Conservation (phyloP, 2,329 filamentous ascomycete species). For the Verticillium nubilum region DNA sequence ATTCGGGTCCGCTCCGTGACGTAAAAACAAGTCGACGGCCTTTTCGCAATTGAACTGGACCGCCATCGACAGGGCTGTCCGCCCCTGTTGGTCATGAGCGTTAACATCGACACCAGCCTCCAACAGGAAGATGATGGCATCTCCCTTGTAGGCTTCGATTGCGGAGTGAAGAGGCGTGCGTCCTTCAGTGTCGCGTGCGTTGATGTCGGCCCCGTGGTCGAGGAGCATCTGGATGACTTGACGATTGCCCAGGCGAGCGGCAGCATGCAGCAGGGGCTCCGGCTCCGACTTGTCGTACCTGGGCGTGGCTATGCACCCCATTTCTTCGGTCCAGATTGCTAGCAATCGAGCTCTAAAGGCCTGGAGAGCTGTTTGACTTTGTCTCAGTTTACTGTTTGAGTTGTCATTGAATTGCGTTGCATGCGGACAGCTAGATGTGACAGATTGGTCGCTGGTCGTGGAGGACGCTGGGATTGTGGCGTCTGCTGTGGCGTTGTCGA, state of each 20-base stretch:
- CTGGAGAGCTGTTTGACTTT: background rate
- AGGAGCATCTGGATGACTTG: background rate
- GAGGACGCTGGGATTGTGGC: background rate
- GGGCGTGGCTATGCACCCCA: background rate
- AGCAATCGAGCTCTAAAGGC: background rate
- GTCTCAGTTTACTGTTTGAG: background rate
- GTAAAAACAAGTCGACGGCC: background rate
- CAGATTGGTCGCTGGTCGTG: background rate
- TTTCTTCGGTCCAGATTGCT: background rate
- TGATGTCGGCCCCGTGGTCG: background rate
- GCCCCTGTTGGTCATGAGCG: background rate
- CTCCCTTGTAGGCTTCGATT: background rate
- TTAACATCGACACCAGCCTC: background rate
- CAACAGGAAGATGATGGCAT: background rate
- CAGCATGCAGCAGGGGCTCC: background rate
- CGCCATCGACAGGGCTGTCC: background rate
- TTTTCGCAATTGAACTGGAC: background rate
- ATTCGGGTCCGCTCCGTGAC: background rate
- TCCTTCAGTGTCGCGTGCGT: background rate
- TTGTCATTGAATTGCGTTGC: background rate
- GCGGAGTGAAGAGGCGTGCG: background rate
- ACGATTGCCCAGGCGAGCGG: background rate
- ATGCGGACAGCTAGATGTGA: background rate
- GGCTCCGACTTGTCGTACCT: background rate
- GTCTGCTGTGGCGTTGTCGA: background rate